Base-by-base conservation (phyloP, 2,329 filamentous ascomycete genomes). In the Aureobasidium musti region DNA sequence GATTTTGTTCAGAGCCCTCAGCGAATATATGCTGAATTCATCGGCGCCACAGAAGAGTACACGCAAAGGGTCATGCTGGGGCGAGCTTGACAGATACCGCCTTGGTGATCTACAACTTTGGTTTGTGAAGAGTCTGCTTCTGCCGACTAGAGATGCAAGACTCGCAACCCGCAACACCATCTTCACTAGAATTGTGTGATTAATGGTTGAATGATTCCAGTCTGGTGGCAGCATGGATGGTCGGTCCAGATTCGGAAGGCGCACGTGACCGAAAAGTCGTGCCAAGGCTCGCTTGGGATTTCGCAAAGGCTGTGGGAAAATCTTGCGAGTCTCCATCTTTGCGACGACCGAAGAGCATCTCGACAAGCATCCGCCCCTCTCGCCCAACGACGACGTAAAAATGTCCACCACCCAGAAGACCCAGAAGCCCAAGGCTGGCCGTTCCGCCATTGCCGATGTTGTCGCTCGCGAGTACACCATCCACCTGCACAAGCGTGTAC, bases 401-500 rank as follows among this genome's bases (percentile, higher is more conserved):
- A 82, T 82, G 80, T 75, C 80, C 68, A 77, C 69, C 74, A 73
- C 76, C 72, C 69, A 74, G 53, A 76, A 80, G 73, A 73, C 74
- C 78, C 81, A 74, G 77, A 86, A 87, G 84, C 89, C 88, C 84
- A 90, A 89, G 86, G 90, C 90, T 84, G 81, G 82, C 78, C 91
- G 93, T 81, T 97, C 92, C 83, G 96, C 96, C 86, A 97, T 99
- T 83, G 89, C 92, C 83, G 94, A 99, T 84, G 96, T 99, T 81
- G 94, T 99, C 82, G 90, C 95, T 79, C 92, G 95, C 88, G 96
- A 99, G 87, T 99, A 99, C 89, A 99, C 95, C 83, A 98, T 99
- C 86, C 94, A 99, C 89, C 86, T 99, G 78, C 95, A 99, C 91
- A 98, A 97, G 91, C 91, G 94, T 84, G 91, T 96, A 93, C 82